Base-by-base conservation (phyloP, 768 basidiomycete genomes). In the Erythrobasidium yunnanense region DNA sequence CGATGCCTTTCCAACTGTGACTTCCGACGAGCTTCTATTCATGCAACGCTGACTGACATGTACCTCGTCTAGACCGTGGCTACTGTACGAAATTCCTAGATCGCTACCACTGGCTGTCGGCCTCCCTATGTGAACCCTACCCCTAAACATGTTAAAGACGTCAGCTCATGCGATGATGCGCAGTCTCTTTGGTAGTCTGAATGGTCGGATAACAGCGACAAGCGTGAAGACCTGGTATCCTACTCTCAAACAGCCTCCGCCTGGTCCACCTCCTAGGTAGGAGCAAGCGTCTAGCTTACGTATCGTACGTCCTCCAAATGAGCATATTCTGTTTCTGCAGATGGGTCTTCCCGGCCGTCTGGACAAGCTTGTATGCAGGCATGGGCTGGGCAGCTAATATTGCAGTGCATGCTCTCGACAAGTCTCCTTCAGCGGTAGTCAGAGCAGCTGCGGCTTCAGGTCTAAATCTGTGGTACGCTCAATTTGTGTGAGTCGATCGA, bases 221-320 rank as follows among this genome's bases (percentile, higher is more conserved):
- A 45, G 25, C 52, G 65, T 72, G 53, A 66, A 72, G 4, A 65
- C 51, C 1, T 72, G 71, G 71, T 72, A 65, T 55, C 47, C 60
- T 45, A 58, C 60, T 2, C 60, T 63, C 4, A 49, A 34, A 18
- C 15, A 63, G 60, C 60, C 60, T 3, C 49, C 60, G 46, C 60
- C 60, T n/a, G 60, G 60, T 5, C 60, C 60, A 30, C 60, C 60
- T 13, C 60, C 60, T 32, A 22, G 60, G 38, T 42, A n/a, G n/a
- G 38, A 11, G 11, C 38, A n/a, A 42, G 11, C n/a, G 38, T n/a
- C n/a, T n/a, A 11, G 38, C 38, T 42, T 11, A 11, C 38, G 11
- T 42, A n/a, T 42, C n/a, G n/a, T 42, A 42, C 38, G 38, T 11
- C n/a, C 11, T 11, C 38, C 11, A 42, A 11, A 11, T n/a, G n/a